Percentiles rank a stretch among this genome's conserved stretches.
Conservation (phyloP, 306 rosid species). For the Quercus wislizeni region DNA sequence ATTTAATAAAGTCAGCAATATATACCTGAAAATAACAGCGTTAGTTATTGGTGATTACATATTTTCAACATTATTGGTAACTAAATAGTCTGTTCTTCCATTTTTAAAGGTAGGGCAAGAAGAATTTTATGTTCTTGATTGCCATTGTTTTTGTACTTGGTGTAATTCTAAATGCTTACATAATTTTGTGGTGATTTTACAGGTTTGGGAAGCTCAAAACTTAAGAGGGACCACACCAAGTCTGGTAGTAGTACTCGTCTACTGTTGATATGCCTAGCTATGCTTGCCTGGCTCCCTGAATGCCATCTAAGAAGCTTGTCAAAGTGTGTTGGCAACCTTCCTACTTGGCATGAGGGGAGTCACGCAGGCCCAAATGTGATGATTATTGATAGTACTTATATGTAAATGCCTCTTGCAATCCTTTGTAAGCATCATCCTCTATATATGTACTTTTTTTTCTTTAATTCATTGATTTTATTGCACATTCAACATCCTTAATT, state of each 20-base stretch:
- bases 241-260: not conserved
- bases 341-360: constrained; percentile 54
- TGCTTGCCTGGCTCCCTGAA: constrained; percentile 89
- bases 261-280: not conserved
- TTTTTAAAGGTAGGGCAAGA: not conserved
- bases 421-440: no score
- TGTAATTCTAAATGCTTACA: not conserved
- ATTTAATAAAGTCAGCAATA: not conserved
- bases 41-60: not conserved
- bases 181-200: not conserved
- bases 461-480: no score
- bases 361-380: constrained; percentile 1
- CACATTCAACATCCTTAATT: no score
- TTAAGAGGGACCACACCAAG: not conserved
- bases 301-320: constrained; percentile 68
- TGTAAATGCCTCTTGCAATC: no score
- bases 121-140: not conserved
- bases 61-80: not conserved
- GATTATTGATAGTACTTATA: no score
- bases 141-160: not conserved
- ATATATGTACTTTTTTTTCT: no score
- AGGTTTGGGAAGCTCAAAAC: constrained; percentile 3
- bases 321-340: constrained; percentile 35
- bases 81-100: not conserved
- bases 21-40: not conserved